Base-by-base conservation (phyloP, 257 asterid genomes). In the Solanum clarkiae region DNA sequence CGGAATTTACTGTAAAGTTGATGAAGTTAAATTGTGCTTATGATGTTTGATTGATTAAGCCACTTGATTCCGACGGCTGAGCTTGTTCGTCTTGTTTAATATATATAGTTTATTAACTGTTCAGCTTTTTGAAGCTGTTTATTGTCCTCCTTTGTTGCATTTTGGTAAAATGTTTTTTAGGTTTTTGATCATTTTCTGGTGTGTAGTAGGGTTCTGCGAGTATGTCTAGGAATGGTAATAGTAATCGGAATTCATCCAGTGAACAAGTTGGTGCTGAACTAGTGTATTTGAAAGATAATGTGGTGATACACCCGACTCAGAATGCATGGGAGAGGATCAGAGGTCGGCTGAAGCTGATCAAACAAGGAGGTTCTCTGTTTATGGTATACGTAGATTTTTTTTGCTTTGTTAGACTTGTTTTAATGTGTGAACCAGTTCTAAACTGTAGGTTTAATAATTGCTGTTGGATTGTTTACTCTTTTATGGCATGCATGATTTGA, bases 231-330 rank as follows among this genome's bases (percentile, higher is more conserved):
- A 90, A 84, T 53, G 93, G 86, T 82, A 92, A 91, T 85, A 85
- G 90, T 44, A 92, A 85, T 44, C 92, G 86, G 88, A 91, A 89
- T 93, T 86, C 93, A 55, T 74, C 89, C 40, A 92, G 89, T 87
- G 98, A 94, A 18, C 88, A 93, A 66, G 95, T 92, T 20, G 97
- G 95, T 62, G 92, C 92, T 4, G 99, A 95, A 87, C 84, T 92
- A 54, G 94, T 97, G 59, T 97, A 91, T 88, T 86, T 88, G 84
- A 97, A 97, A 90, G 99, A 97, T 89, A 93, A 97, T 85, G 99
- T 97, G 90, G 83, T 99, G n/a, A 93, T 97, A 90, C 99, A 95
- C 90, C 99, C 99, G 2, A 90, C 98, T 63, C 99, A 97, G 90
- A 90, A 86, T 18, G 99, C 96, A 29, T 90, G 97, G 18, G 99